Base-by-base conservation (phyloP, 306 rosid species). In the Datisca glomerata region DNA sequence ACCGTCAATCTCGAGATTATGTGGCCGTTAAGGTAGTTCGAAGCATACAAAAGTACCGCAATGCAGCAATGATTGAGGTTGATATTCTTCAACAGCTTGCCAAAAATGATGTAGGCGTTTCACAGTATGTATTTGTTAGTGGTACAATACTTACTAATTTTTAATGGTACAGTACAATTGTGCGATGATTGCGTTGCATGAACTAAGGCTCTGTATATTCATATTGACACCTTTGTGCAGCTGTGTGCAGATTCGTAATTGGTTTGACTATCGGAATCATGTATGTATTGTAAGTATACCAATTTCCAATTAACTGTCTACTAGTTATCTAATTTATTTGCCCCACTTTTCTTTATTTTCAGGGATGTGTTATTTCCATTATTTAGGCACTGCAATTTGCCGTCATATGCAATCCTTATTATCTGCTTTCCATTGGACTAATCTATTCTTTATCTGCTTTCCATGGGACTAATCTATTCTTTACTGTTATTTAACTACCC, bases 251-350 rank as follows among this genome's bases (percentile, higher is more conserved):
- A 75, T 86, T 45, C 63, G 47, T 25, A 64, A 65, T 45, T 86
- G 96, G 96, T 86, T 86, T 69, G 96, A 86, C 67, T 86, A 86
- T 63, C 71, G 93, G 57, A 86, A 86, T 71, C 96, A 86, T 75
- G 73, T 86, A 50, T 86, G 96, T 60, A 86, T 86, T 65, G 96
- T 86, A 64, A 86, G 96, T 81, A 46, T 53, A 50, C 56, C 25
- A 12, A 35, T 60, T 5, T 53, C 56, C 25, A 12, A 35, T 60
- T 5, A 18, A 16, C 22, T 51, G 57, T 28, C 52, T 46, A 43
- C 16, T 11, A 31, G 23, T 45, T 14, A 1, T 14, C 21, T 44
- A 41, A 5, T 29, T 34, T 10, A n/a, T 13, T 28, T 35, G 18
- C 27, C 2, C 21, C 25, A 7, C 52, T 28, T 19, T 38, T 2